A percentile compares a stretch with the other conserved stretches of the same genome.
Conservation (phyloP, 257 asterid genomes). For the Solanum corneliomulleri region DNA sequence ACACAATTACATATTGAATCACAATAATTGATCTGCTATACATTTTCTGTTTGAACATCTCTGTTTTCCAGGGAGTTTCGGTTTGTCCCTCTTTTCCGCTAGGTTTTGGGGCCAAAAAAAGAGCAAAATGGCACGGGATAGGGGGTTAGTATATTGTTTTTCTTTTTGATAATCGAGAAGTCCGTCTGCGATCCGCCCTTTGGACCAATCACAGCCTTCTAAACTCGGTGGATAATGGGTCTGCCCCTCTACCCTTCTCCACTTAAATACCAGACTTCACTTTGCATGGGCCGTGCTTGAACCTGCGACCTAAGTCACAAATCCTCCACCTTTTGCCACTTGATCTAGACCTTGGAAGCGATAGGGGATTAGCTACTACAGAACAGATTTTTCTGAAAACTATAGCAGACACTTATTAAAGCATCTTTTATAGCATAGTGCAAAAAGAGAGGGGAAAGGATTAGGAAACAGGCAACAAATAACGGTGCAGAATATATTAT, state of each 20-base stretch:
- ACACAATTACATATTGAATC: neutral
- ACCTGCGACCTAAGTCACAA: neutral
- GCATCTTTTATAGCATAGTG: neutral
- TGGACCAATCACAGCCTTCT: neutral
- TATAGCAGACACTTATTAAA: neutral
- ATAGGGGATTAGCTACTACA: neutral
- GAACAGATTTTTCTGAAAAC: neutral
- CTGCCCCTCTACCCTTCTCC: neutral
- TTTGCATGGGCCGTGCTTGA: neutral
- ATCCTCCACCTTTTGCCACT: neutral
- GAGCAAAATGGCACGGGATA: neutral
- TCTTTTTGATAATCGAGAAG: too few species aligned
- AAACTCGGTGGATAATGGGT: neutral
- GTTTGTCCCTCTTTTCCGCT: neutral
- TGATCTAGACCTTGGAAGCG: neutral
- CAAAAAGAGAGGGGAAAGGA: neutral
- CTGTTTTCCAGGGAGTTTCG: neutral
- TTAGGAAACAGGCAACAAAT: neutral
- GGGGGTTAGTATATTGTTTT: neutral
- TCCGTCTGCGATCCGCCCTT: fast-evolving
- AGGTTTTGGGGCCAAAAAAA: neutral
- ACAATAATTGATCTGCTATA: neutral
- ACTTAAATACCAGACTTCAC: neutral
- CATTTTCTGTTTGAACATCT: neutral
- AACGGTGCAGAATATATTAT: neutral